Evolutionary conservation across 495 filamentous ascomycete species (phyloP).

Genomic region (Astrocystis sublimbata): DNA sequence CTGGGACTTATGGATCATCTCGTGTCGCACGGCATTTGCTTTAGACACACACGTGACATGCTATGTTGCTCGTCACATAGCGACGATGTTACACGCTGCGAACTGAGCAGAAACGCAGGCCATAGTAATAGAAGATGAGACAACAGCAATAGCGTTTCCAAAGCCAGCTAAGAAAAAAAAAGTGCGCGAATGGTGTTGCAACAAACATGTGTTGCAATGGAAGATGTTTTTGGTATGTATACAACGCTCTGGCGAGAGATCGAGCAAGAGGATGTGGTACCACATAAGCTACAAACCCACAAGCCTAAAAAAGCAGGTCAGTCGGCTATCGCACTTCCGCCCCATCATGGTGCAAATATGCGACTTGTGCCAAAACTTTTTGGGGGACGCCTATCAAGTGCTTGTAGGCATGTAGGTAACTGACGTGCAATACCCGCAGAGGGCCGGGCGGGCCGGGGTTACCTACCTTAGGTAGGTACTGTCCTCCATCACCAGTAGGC

Average conservation of each 20-base stretch:
- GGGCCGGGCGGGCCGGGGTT: too few species aligned
- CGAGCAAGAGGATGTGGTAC: too few species aligned
- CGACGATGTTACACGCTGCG: conserved; percentile 7
- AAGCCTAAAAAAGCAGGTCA: conserved; percentile 6
- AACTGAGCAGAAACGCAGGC: conserved; percentile 6
- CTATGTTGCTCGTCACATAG: neutral
- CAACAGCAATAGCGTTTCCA: neutral
- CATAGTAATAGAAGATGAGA: neutral
- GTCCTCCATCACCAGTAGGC: too few species aligned
- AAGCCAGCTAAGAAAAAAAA: neutral
- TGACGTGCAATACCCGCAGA: neutral
- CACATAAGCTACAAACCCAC: neutral
- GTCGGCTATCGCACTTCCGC: neutral
- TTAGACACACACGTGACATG: too few species aligned
- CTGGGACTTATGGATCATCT: conserved; percentile 12
- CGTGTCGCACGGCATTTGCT: conserved; percentile 17
- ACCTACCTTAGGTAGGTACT: too few species aligned
- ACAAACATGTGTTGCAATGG: neutral
- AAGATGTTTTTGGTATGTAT: neutral
- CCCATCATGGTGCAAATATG: neutral
- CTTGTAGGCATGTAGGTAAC: conserved; percentile 2
- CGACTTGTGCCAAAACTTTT: neutral
- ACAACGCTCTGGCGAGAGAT: too few species aligned
- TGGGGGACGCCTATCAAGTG: conserved; percentile 9
- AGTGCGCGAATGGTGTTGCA: neutral